Percentiles rank a stretch among this genome's conserved stretches.
Conservation (phyloP, 768 basidiomycete species). For the Suillus paluster region DNA sequence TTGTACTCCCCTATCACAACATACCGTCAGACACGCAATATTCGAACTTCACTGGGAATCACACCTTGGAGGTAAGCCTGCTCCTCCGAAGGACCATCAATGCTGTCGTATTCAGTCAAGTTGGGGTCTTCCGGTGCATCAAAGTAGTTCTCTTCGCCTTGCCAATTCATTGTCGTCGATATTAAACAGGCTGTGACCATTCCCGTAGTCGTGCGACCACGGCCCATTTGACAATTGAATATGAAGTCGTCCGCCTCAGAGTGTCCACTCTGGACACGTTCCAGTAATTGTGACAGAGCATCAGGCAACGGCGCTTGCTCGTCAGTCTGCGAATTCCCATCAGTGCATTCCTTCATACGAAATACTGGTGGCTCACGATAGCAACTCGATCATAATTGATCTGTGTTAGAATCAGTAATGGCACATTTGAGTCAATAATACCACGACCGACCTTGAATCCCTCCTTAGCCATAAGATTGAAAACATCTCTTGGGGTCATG, state of each 20-base stretch:
- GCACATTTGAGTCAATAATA: conserved; percentile 1
- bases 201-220: conserved; percentile 91
- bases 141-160: conserved; percentile 43
- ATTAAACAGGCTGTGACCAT: conserved; percentile 92
- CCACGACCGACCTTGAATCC: conserved; percentile 66
- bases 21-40: conserved; percentile 4
- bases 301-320: conserved; percentile 95
- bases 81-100: conserved; percentile 87
- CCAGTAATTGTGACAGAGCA: conserved; percentile 78
- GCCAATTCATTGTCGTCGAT: conserved; percentile 71
- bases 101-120: conserved; percentile 60
- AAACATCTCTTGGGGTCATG: conserved; percentile 86
- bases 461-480: conserved; percentile 71
- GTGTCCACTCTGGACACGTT: conserved; percentile 65
- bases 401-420: conserved; percentile 38
- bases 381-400: conserved; percentile 90
- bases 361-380: conserved; percentile 60
- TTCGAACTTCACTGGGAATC: neutral
- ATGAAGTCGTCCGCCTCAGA: conserved; percentile 74
- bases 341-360: neutral
- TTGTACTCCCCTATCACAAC: conserved; percentile 87
- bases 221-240: conserved; percentile 98
- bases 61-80: conserved; percentile 86
- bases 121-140: conserved; percentile 40
- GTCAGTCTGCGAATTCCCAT: conserved; percentile 71